Conservation (phyloP, 768 basidiomycete species). For the Omphalotus guepiniiformis region DNA sequence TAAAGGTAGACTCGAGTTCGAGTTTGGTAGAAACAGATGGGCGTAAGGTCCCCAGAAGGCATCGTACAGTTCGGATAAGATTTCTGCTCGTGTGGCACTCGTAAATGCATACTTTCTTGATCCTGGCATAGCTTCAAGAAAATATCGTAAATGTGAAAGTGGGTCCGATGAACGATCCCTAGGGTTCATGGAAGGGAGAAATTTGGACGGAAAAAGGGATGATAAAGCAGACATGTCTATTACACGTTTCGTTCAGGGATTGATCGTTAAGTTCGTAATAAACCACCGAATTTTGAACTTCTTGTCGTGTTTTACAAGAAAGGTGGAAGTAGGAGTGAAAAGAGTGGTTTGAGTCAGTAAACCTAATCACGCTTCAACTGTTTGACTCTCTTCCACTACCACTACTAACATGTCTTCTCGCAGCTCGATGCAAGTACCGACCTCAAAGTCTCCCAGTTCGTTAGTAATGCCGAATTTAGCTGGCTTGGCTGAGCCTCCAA, state of each 20-base stretch:
- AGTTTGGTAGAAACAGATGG: conserved; percentile 67
- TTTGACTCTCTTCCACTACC: no score
- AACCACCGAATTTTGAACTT: no score
- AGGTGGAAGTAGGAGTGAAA: no score
- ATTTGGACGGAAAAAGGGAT: conserved; percentile 43
- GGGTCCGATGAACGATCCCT: conserved; percentile 58
- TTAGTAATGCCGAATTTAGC: conserved; percentile 32
- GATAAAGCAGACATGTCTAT: no score
- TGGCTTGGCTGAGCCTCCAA: conserved; percentile 62
- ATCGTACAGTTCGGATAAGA: conserved; percentile 76
- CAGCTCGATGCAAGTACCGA: conserved; percentile 26
- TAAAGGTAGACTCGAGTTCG: conserved; percentile 57
- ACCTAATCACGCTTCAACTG: no score
- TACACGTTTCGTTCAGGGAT: no score
- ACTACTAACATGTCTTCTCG: conserved; percentile 27
- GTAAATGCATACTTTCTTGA: conserved; percentile 77
- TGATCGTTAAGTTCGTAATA: no score
- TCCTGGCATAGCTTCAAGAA: conserved; percentile 77
- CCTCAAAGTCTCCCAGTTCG: conserved; percentile 20
- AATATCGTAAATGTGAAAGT: conserved; percentile 68
- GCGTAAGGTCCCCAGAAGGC: conserved; percentile 79
- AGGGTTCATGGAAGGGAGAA: conserved; percentile 47
- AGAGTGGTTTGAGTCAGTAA: no score
- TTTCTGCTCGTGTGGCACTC: conserved; percentile 69
- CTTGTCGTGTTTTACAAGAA: no score